Conservation (phyloP, 202 grass and related monocot species). For the Carex sylvatica region DNA sequence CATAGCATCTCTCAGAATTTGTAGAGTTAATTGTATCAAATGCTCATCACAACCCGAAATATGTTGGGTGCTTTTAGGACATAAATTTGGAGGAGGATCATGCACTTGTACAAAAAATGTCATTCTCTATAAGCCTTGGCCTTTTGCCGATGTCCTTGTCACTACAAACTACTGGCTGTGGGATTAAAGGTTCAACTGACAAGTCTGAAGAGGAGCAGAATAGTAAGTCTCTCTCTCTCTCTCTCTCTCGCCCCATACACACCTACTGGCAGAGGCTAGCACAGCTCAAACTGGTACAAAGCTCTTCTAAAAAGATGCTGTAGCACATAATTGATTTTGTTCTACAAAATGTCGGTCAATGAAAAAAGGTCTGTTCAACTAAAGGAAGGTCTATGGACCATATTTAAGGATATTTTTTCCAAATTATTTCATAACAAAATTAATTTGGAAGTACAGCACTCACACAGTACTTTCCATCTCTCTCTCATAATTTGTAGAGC, state of each 20-base stretch:
- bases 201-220: constrained; percentile 76
- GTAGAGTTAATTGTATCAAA: not conserved
- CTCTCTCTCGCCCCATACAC: not conserved
- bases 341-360: not conserved
- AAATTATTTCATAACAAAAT: not conserved
- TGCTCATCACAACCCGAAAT: not conserved
- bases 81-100: constrained; percentile 82
- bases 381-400: not conserved
- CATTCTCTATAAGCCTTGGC: constrained; percentile 81
- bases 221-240: constrained; percentile 49
- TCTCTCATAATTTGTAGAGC: constrained; percentile 41
- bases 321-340: not conserved
- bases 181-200: constrained; percentile 72
- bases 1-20: constrained; percentile 17
- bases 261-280: not conserved
- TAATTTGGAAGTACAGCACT: not conserved
- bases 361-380: not conserved
- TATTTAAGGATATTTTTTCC: not conserved
- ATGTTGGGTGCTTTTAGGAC: constrained; percentile 52
- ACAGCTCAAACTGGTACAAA: not conserved
- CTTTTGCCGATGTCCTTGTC: constrained; percentile 77
- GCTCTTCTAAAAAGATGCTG: not conserved
- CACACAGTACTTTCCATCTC: not conserved
- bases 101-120: constrained; percentile 62
- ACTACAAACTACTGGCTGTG: constrained; percentile 76